These are phyloP conservation scores for Phytophthora pseudosyringae DNA, from an alignment of 352 stramenopile genomes.

Conservation along the genomic window DNA sequence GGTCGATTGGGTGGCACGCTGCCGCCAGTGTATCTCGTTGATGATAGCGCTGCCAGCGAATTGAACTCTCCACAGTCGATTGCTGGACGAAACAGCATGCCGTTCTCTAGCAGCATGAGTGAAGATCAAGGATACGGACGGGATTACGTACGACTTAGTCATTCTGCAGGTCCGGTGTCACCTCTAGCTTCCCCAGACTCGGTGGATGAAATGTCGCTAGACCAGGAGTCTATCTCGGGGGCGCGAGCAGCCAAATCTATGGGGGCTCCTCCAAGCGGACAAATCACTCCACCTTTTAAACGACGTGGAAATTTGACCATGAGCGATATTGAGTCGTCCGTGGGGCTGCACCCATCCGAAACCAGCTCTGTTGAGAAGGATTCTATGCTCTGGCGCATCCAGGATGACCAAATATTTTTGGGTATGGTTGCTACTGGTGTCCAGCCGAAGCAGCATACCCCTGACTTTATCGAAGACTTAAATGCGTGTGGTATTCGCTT, in stretches of 20 bases:
- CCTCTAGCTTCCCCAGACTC: slow-evolving; percentile 41
- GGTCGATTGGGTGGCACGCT: slow-evolving; percentile 36
- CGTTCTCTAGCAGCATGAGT: slow-evolving; percentile 44
- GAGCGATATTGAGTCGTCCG: slow-evolving; percentile 66
- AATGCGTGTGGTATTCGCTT: slow-evolving; percentile 96
- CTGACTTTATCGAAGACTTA: slow-evolving; percentile 95
- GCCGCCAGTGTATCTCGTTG: slow-evolving; percentile 83
- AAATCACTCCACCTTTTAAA: slow-evolving; percentile 36
- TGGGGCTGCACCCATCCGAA: slow-evolving; percentile 56
- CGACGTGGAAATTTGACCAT: slow-evolving; percentile 31
- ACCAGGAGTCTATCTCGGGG: slow-evolving; percentile 22
- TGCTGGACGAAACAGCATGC: slow-evolving; percentile 24
- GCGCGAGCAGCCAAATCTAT: slow-evolving; percentile 27
- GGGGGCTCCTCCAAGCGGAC: slow-evolving; percentile 29
- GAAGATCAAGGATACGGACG: slow-evolving; percentile 34
- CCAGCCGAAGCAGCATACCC: slow-evolving; percentile 94
- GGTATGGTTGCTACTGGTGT: slow-evolving; percentile 96
- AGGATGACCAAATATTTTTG: slow-evolving; percentile 98
- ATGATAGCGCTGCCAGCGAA: slow-evolving; percentile 67
- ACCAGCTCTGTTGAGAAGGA: slow-evolving; percentile 61
- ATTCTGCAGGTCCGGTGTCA: slow-evolving; percentile 29
- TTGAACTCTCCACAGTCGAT: slow-evolving; percentile 46
- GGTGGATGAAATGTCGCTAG: slow-evolving; percentile 28
- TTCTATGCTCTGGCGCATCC: slow-evolving; percentile 80
- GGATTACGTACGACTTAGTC: slow-evolving; percentile 21